Evolutionary conservation across 2,329 filamentous ascomycete genomes (phyloP).

Genomic region (Blastomyces gilchristii): DNA sequence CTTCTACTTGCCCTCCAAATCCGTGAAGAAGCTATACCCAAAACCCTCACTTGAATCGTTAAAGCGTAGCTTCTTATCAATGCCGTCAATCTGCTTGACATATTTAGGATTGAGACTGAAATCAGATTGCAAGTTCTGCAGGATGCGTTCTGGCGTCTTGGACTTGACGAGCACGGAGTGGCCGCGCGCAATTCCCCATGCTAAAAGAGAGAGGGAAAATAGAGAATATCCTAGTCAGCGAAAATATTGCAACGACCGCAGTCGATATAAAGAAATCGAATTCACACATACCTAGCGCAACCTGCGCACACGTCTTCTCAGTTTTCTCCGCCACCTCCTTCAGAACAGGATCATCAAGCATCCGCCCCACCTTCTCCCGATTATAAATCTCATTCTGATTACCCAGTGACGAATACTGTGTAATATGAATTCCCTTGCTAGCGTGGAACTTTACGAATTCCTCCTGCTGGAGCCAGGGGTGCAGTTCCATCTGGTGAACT

Average conservation of each 20-base stretch:
- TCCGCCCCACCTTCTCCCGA: conserved; percentile 35
- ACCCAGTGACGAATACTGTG: conserved; percentile 46
- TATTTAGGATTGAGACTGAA: conserved; percentile 52
- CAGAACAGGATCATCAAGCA: conserved; percentile 44
- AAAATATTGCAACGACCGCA: not conserved
- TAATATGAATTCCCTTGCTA: conserved; percentile 43
- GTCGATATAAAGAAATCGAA: not conserved
- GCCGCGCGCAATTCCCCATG: conserved; percentile 45
- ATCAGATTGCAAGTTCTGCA: conserved; percentile 39
- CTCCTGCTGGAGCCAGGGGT: conserved; percentile 44
- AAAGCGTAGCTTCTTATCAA: conserved; percentile 54
- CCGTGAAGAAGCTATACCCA: conserved; percentile 48
- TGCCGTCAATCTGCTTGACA: conserved; percentile 43
- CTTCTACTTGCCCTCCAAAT: conserved; percentile 47
- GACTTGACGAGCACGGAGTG: conserved; percentile 46
- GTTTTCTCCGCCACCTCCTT: conserved; percentile 44
- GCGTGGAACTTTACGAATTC: conserved; percentile 42
- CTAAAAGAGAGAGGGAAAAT: conserved; percentile 19
- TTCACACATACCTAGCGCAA: conserved; percentile 35
- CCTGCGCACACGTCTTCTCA: conserved; percentile 42
- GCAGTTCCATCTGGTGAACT: conserved; percentile 43
- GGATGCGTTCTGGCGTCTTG: conserved; percentile 37
- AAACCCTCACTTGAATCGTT: conserved; percentile 50
- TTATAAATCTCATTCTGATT: conserved; percentile 45
- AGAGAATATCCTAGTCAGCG: not conserved